Base-by-base conservation (phyloP, 202 grass and related monocot species). In the Zizania palustris region DNA sequence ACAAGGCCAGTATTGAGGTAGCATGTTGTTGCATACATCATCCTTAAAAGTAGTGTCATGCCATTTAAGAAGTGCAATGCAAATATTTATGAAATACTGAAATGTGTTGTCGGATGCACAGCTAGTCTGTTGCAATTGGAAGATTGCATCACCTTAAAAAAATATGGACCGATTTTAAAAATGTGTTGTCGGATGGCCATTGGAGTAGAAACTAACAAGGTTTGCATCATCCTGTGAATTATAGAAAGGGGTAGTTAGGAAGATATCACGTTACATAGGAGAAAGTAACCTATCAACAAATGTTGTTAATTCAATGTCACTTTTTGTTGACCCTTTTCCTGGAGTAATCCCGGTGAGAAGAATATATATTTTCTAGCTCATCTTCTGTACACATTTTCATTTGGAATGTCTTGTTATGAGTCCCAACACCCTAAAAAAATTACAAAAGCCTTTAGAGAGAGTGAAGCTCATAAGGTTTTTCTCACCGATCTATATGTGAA, bases 121-220 rank as follows among this genome's bases (percentile, higher is more conserved):
- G 51, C 66, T 9, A 39, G 74, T n/a, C 74, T 55, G 4, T 78
- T 72, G 16, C 16, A 72, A 82, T 53, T 45, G 55, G 40, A 62
- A 73, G 69, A 74, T 60, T 78, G 61, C 79, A 63, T 83, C 74
- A 87, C 78, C 54, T 62, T 49, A 74, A 74, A 38, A 68, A 82
- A 79, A 40, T 69, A 68, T 67, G 46, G 37, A 8, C 7, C 39
- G 51, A 83, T 73, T 73, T 87, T 45, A 11, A 61, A 66, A 74
- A 79, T 21, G 45, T 83, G 85, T 83, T 88, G 80, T 88, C 75
- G 82, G 80, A 65, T 75, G 80, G 20, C 28, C 75, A 84, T 88
- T 88, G 86, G 80, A 74, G 70, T 20, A 63, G 45, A 54, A 49
- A 45, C 22, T 45, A 75, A 21, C 64, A 56, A 56, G 28, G 56